These are phyloP conservation scores for Chenopodium quinoa DNA, from an alignment of 148 eudicot species.

Conservation along the genomic window DNA sequence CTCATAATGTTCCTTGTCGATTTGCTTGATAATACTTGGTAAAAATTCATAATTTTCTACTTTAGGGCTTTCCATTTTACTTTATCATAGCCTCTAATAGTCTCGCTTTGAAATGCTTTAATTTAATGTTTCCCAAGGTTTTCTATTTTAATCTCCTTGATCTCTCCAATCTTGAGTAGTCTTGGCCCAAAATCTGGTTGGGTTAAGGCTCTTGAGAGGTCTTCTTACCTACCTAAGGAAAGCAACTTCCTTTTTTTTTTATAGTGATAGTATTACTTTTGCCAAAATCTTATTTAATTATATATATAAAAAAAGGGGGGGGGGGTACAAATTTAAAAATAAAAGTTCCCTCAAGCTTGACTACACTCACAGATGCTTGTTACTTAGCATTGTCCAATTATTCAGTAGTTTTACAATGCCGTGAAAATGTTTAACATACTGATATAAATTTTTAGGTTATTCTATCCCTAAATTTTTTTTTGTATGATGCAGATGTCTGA, in stretches of 20 bases:
- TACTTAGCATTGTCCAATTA: neutral
- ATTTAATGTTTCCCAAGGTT: neutral
- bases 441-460: neutral
- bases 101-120: no score
- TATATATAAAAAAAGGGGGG: neutral
- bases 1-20: neutral
- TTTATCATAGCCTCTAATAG: no score
- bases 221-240: neutral
- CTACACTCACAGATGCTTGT: neutral
- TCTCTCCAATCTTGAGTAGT: neutral
- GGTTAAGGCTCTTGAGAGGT: neutral
- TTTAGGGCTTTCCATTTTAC: no score
- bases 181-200: neutral
- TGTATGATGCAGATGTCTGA: slow-evolving; percentile 72
- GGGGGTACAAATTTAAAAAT: neutral
- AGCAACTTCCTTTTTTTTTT: neutral
- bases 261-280: neutral
- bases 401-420: neutral
- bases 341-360: neutral
- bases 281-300: neutral
- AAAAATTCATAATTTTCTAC: neutral
- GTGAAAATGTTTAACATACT: no score
- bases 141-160: no score
- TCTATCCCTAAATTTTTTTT: neutral
- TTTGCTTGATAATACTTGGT: neutral